Percentiles rank a stretch among this genome's conserved stretches.
These are phyloP conservation scores for Beauveria sp. DNA, from an alignment of 2,329 filamentous ascomycete genomes.

Conservation along the genomic window DNA sequence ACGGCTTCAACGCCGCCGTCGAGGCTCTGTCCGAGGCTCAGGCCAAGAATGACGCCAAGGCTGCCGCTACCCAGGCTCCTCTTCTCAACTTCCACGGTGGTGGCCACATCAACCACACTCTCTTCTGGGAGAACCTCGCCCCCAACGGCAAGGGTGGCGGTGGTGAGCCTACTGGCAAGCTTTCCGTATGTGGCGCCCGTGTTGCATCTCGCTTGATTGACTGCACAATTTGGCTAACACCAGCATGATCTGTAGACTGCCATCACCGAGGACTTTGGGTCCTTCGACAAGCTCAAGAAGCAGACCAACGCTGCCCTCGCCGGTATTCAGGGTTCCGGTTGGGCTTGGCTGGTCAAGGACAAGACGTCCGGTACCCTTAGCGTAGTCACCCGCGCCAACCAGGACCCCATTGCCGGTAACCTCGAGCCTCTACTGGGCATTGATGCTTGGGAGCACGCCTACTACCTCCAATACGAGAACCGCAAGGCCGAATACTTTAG, in stretches of 20 bases:
- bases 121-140: slow-evolving; percentile 79
- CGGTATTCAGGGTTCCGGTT: slow-evolving; percentile 77
- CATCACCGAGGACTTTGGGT: slow-evolving; percentile 61
- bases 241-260: slow-evolving; percentile 31
- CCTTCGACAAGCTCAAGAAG: slow-evolving; percentile 54
- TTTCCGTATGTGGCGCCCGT: slow-evolving; percentile 38
- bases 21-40: slow-evolving; percentile 62
- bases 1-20: slow-evolving; percentile 72
- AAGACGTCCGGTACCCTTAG: slow-evolving; percentile 52
- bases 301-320: slow-evolving; percentile 62
- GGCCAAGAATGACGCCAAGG: slow-evolving; percentile 50
- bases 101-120: slow-evolving; percentile 77
- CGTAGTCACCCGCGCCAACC: slow-evolving; percentile 70
- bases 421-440: slow-evolving; percentile 78
- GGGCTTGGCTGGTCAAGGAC: slow-evolving; percentile 82
- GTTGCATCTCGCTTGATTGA: background rate
- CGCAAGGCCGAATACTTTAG: slow-evolving; percentile 93
- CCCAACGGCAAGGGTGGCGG: slow-evolving; percentile 56
- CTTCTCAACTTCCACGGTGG: slow-evolving; percentile 74
- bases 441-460: slow-evolving; percentile 94
- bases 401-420: slow-evolving; percentile 80
- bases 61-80: slow-evolving; percentile 42
- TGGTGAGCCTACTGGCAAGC: slow-evolving; percentile 52
- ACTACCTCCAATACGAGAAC: slow-evolving; percentile 95
- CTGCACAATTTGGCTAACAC: background rate